phyloP scores from a whole-genome alignment of 192 early-diverging fungal species.

The Funneliformis mosseae region DNA sequence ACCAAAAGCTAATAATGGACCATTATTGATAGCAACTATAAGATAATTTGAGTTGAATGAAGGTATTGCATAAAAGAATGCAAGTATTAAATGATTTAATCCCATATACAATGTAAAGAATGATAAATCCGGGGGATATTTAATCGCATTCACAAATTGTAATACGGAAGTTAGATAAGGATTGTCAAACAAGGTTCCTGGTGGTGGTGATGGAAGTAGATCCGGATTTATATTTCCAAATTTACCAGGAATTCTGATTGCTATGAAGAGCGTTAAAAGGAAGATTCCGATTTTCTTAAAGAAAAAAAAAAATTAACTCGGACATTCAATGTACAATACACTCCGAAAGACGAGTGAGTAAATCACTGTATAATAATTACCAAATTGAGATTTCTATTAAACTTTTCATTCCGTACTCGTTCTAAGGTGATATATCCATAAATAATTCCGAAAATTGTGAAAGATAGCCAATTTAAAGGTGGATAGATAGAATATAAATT shows the following conservation, averaged over 20 bases:
- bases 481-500: neutral
- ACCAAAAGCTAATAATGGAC: conserved; percentile 2
- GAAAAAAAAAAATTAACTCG: neutral
- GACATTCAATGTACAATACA: too few relatives aligned
- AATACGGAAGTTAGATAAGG: neutral
- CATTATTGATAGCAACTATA: neutral
- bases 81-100: neutral
- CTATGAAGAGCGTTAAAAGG: neutral
- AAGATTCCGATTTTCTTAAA: neutral
- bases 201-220: conserved; percentile 2
- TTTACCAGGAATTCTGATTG: conserved; percentile 7
- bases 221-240: conserved; percentile 13
- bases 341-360: too few relatives aligned
- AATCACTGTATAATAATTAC: neutral
- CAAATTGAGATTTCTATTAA: neutral
- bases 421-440: neutral
- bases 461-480: conserved; percentile 1
- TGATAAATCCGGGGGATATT: conserved; percentile 7
- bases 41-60: neutral
- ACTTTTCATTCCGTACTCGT: neutral
- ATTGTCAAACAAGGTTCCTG: neutral
- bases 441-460: neutral
- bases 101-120: neutral
- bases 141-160: neutral
- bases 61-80: neutral